phyloP scores from a whole-genome alignment of 2,329 filamentous ascomycete species.

The Pyrenochaeta sp. region DNA sequence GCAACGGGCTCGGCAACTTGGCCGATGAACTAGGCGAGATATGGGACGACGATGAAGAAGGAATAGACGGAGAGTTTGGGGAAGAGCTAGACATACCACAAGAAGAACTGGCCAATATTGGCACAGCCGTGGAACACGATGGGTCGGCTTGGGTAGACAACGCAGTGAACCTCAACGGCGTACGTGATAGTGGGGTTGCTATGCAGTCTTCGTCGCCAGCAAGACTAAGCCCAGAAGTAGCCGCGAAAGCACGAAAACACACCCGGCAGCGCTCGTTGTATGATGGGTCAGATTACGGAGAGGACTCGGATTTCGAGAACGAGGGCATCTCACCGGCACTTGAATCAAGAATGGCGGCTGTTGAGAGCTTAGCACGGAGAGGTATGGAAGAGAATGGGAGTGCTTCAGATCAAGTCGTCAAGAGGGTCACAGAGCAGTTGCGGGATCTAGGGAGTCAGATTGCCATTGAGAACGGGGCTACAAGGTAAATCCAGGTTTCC shows the following conservation, averaged over 20 bases:
- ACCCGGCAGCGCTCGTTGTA: slow-evolving; percentile 62
- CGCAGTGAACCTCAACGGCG: slow-evolving; percentile 39
- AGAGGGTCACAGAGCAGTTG: slow-evolving; percentile 73
- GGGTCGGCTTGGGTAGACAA: slow-evolving; percentile 35
- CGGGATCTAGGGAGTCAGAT: slow-evolving; percentile 77
- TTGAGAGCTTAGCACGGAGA: slow-evolving; percentile 71
- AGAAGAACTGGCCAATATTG: slow-evolving; percentile 33
- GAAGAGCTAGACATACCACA: slow-evolving; percentile 42
- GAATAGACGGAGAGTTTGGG: slow-evolving; percentile 53
- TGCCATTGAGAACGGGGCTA: slow-evolving; percentile 74
- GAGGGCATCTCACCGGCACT: slow-evolving; percentile 73
- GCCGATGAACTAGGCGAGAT: slow-evolving; percentile 83
- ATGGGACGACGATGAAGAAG: slow-evolving; percentile 71
- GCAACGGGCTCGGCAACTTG: slow-evolving; percentile 74
- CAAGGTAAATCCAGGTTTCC: slow-evolving; percentile 62
- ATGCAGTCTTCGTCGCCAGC: slow-evolving; percentile 51
- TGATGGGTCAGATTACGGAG: slow-evolving; percentile 78
- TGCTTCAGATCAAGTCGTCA: slow-evolving; percentile 71
- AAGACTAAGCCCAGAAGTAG: slow-evolving; percentile 52
- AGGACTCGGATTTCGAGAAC: slow-evolving; percentile 73
- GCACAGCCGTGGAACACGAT: slow-evolving; percentile 47
- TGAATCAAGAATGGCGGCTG: slow-evolving; percentile 74
- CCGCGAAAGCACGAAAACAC: slow-evolving; percentile 47
- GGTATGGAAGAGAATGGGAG: slow-evolving; percentile 73
- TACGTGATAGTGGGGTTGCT: slow-evolving; percentile 57